Evolutionary conservation across 179 eudicot genomes (phyloP), one percentile per base, ranked within the genome.

Genomic region (Silene vulgaris): DNA sequence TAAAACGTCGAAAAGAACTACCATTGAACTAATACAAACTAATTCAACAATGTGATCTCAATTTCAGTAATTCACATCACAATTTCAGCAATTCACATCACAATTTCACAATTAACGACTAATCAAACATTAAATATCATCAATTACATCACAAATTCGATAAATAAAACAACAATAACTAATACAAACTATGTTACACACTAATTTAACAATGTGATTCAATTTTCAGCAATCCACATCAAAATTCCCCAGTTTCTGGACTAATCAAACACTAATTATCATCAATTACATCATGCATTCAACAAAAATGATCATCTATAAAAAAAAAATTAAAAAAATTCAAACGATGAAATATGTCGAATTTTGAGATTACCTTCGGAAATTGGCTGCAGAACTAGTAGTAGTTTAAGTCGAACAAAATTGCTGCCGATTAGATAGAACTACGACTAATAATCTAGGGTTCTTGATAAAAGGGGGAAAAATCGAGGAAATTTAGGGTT

Each of bases 171-270:
- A 37, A 37, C 45, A 40, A 40, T 40, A 7, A 40, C 11, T 40
- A 0, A 8, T 40, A 40, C 48, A 11, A 40, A 57, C 20, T 69
- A 16, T 16, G 43, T 1, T 11, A 77, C 9, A n/a, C 62, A 37
- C 32, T 1, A 20, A 48, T 59, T 72, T 65, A 65, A 37, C 76
- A 78, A 78, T 79, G 71, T 8, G n/a, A 57, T 28, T 29, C 35
- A 43, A 79, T 54, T 7, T 65, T 69, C 72, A 69, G 57, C 35
- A 63, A 75, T 40, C 61, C 26, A 56, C 67, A 79, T 63, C 60
- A 70, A 26, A 69, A 69, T 3, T 19, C 23, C 60, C 40, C 32
- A 79, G 75, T 54, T 16, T 30, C 1, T 13, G 21, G 32, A 26
- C 71, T 45, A 16, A 74, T 17, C 29, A 48, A 45, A 12, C 73